phyloP scores from a whole-genome alignment of 2,329 filamentous ascomycete species.

The Trematosphaeria pertusa region DNA sequence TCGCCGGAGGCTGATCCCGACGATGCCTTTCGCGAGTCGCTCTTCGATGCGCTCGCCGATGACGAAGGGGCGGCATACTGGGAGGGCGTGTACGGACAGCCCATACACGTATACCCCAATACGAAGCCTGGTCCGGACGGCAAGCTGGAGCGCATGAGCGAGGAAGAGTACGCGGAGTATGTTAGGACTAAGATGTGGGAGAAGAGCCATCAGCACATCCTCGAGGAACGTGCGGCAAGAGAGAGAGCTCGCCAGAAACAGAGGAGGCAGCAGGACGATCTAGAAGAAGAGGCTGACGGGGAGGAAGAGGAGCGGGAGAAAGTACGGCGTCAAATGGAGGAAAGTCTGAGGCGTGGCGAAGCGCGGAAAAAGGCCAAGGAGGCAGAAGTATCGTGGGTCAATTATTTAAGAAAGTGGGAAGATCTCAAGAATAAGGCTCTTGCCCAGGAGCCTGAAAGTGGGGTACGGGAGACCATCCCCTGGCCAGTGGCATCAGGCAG shows the following conservation, averaged over 20 bases:
- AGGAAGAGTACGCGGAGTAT: constrained; percentile 88
- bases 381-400: constrained; percentile 68
- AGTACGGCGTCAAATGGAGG: constrained; percentile 71
- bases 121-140: constrained; percentile 61
- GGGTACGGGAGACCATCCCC: constrained; percentile 56
- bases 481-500: constrained; percentile 77
- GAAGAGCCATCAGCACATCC: constrained; percentile 82
- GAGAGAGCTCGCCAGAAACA: constrained; percentile 55
- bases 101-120: constrained; percentile 79
- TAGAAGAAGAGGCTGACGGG: constrained; percentile 51
- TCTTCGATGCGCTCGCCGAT: constrained; percentile 96
- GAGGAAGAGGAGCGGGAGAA: constrained; percentile 51
- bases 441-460: constrained; percentile 18
- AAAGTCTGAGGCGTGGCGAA: constrained; percentile 71
- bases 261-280: constrained; percentile 41
- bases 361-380: constrained; percentile 64
- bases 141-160: constrained; percentile 81
- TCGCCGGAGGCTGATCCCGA: constrained; percentile 61
- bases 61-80: constrained; percentile 96
- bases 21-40: constrained; percentile 84
- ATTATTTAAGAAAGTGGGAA: constrained; percentile 71
- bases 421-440: constrained; percentile 44
- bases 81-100: constrained; percentile 96
- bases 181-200: constrained; percentile 95
- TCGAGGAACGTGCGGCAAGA: constrained; percentile 76